Conservation (phyloP, 164 flowering plant species). For the Kingdonia uniflora region DNA sequence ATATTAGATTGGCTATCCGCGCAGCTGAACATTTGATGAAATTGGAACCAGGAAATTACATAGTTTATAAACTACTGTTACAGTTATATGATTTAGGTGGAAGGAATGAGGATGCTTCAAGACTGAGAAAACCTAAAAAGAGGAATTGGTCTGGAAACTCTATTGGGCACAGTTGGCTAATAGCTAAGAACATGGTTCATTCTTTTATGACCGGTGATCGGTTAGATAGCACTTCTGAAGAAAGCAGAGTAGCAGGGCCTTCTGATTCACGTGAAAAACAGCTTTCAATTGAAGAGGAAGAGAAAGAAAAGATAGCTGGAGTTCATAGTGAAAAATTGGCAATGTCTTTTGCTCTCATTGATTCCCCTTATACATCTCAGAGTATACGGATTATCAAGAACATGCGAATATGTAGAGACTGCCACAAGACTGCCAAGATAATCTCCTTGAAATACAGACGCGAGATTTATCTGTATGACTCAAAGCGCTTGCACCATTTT, state of each 20-base stretch:
- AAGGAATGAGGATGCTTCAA: constrained; percentile 9
- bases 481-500: constrained; percentile 18
- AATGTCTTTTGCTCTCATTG: constrained; percentile 17
- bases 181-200: constrained; percentile 14
- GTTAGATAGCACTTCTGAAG: background rate
- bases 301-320: constrained; percentile 17
- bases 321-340: constrained; percentile 26
- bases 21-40: constrained; percentile 19
- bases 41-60: constrained; percentile 12
- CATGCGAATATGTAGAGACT: constrained; percentile 16
- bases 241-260: background rate
- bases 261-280: background rate
- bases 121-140: constrained; percentile 10
- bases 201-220: constrained; percentile 13
- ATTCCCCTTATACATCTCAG: constrained; percentile 4
- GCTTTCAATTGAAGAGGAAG: constrained; percentile 20
- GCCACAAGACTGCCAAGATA: constrained; percentile 17
- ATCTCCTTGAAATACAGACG: constrained; percentile 11
- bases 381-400: constrained; percentile 18
- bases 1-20: constrained; percentile 16
- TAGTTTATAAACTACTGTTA: constrained; percentile 4
- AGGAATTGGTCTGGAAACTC: constrained; percentile 1
- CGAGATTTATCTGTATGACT: constrained; percentile 20
- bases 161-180: constrained; percentile 12
- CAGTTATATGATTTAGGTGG: constrained; percentile 20